These are phyloP conservation scores for Saccharomycopsis guyanensis DNA, from an alignment of 805 yeast genomes.

Conservation along the genomic window DNA sequence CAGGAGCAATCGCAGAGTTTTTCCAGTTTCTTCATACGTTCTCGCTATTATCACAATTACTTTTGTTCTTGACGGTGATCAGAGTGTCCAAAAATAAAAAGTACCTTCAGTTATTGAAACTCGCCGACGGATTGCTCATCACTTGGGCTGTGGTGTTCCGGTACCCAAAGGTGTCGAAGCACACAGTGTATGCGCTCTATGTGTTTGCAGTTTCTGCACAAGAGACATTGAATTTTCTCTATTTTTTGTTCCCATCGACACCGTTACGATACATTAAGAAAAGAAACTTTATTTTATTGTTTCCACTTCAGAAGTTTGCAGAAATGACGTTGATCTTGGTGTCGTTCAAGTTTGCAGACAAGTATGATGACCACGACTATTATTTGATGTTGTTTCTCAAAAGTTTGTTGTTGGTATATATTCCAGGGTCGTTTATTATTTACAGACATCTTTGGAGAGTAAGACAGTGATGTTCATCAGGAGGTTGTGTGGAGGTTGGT, in stretches of 20 bases:
- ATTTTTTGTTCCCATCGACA: conserved; percentile 6
- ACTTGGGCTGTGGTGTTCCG: conserved; percentile 18
- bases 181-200: conserved; percentile 11
- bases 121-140: conserved; percentile 7
- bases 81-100: background rate
- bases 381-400: conserved; percentile 4
- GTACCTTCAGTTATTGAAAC: conserved; percentile 9
- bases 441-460: conserved; percentile 11
- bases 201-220: conserved; percentile 13
- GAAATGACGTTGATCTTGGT: conserved; percentile 18
- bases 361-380: conserved; percentile 2
- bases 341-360: conserved; percentile 13
- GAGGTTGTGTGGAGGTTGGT: no score
- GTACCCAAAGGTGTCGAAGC: conserved; percentile 19
- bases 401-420: background rate
- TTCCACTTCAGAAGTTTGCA: conserved; percentile 16
- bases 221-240: conserved; percentile 12
- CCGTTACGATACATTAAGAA: conserved; percentile 6
- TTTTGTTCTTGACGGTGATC: conserved; percentile 2
- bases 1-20: conserved; percentile 68
- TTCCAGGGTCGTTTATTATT: conserved; percentile 9
- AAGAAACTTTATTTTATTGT: conserved; percentile 6
- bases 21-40: conserved; percentile 26
- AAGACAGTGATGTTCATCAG: background rate
- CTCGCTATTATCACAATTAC: conserved; percentile 7